Conservation (phyloP, 371 early-diverging fungal genomes). For the Conidiobolus incongruus region DNA sequence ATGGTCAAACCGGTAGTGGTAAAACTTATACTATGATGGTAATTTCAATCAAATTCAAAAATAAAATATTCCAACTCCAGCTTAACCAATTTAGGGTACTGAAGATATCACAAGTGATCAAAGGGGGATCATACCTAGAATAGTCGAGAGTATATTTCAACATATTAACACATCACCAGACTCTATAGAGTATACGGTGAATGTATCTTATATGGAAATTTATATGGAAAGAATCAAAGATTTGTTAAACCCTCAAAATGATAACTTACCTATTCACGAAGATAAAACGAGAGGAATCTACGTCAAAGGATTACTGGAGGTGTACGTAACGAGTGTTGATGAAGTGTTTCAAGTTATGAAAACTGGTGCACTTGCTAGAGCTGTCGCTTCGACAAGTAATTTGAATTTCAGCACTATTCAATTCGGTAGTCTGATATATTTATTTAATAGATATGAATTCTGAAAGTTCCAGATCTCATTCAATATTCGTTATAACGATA, state of each 20-base stretch:
- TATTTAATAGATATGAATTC: slow-evolving; percentile 67
- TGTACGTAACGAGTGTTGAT: slow-evolving; percentile 75
- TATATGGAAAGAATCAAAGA: slow-evolving; percentile 98
- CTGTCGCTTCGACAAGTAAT: slow-evolving; percentile 77
- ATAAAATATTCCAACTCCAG: neutral
- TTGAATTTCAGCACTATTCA: neutral
- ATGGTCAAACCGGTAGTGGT: slow-evolving; percentile 95
- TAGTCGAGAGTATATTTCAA: slow-evolving; percentile 75
- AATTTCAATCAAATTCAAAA: too few relatives aligned
- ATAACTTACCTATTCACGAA: slow-evolving; percentile 86
- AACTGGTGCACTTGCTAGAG: slow-evolving; percentile 69
- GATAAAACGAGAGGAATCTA: slow-evolving; percentile 86
- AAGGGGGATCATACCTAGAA: slow-evolving; percentile 68
- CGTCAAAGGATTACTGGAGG: slow-evolving; percentile 85
- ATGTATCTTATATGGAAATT: slow-evolving; percentile 96
- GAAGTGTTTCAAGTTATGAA: slow-evolving; percentile 91
- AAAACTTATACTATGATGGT: slow-evolving; percentile 99
- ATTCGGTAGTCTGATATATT: neutral
- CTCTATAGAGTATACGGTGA: slow-evolving; percentile 79
- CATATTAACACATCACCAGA: slow-evolving; percentile 65
- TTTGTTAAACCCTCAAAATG: slow-evolving; percentile 69
- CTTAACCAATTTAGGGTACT: neutral
- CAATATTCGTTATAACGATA: slow-evolving; percentile 91
- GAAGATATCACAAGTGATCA: neutral
- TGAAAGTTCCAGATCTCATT: slow-evolving; percentile 88